Evolutionary conservation across 495 filamentous ascomycete species (phyloP), one percentile per base, ranked within the genome.

Genomic region (Penicillium angulare): DNA sequence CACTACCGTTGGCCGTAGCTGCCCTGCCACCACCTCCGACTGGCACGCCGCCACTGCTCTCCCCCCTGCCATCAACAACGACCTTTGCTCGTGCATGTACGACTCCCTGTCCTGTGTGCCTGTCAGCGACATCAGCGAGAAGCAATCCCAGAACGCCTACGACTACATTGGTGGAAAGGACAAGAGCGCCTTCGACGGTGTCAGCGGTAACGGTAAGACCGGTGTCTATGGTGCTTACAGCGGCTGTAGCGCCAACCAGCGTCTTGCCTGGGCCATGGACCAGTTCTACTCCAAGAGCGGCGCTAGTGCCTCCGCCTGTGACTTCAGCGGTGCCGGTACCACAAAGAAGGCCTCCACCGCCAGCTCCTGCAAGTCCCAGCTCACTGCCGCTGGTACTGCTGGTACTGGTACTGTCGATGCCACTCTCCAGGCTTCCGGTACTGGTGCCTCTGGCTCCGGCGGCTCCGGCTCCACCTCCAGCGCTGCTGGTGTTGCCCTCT

Each of bases 41-140:
- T 98, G 93, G 93, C 66, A 76, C 48, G 92, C 90, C 38, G 75
- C 80, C 47, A 74, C 72, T 54, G 64, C 64, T 22, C 87, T 97
- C n/a, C 95, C 93, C 16, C 93, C 95, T 8, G 84, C 83, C 17
- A 90, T 90, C 23, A 87, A 97, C 68, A 60, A 78, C 18, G 63
- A 78, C 18, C 80, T 95, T 23, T 98, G 93, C 79, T 65, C 72
- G 38, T 98, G 93, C 84, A 96, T 97, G 92, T 77, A 82, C 64
- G 67, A 76, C 29, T 79, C 82, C 17, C 76, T 95, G 5, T 75
- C 77, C 44, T 98, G 93, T 72, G 77, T 80, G 13, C 83, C 90
- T 34, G 68, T 75, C 35, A 66, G 71, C 49, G 68, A 62, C 40
- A 70, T 88, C 32, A 71, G 81, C 36, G 71, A 84, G 36, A 87